Base-by-base conservation (phyloP, 2,329 filamentous ascomycete species). In the Neofusicoccum parvum region DNA sequence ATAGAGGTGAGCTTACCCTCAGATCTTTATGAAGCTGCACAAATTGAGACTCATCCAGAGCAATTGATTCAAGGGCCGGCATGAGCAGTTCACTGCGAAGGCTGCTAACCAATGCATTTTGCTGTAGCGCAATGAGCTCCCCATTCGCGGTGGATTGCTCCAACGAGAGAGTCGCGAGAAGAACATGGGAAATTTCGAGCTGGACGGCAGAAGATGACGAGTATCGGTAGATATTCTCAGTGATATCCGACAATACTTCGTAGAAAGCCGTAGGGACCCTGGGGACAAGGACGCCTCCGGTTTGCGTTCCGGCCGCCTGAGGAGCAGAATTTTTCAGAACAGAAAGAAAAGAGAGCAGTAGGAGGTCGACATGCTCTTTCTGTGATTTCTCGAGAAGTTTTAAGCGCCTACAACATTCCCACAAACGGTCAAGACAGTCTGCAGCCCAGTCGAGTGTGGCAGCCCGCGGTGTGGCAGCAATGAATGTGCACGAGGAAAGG, bases 11-110 rank as follows among this genome's bases (percentile, higher is more conserved):
- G 62, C 72, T 39, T 71, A 78, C 76, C 70, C 76, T 73, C 51
- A 78, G 54, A 51, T 78, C 74, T 65, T 68, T 71, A 1, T 71
- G 65, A 15, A 78, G 54, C 3, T 43, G 54, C 4, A 56, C 67
- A 15, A 75, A 68, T 9, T 60, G 59, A 23, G 68, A 64, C 0
- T 45, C 34, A 27, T 75, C 67, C 11, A 70, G 68, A 51, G 73
- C 76, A 1, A 72, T 63, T 23, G 59, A 58, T 34, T 64, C 14
- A 23, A 75, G 65, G 9, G 20, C 36, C 12, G 56, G 46, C 23
- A 53, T 17, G 5, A 66, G 39, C 15, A 53, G 10, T 15, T 66
- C 64, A n/a, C 20, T 58, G 54, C 32, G 65, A 14, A 65, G 17
- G 45, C 17, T 37, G 12, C 6, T 37, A 9, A 14, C 12, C 20